A percentile compares a stretch with the other conserved stretches of the same genome.
Conservation (phyloP, 2,329 filamentous ascomycete species). For the Penicillium sp. region DNA sequence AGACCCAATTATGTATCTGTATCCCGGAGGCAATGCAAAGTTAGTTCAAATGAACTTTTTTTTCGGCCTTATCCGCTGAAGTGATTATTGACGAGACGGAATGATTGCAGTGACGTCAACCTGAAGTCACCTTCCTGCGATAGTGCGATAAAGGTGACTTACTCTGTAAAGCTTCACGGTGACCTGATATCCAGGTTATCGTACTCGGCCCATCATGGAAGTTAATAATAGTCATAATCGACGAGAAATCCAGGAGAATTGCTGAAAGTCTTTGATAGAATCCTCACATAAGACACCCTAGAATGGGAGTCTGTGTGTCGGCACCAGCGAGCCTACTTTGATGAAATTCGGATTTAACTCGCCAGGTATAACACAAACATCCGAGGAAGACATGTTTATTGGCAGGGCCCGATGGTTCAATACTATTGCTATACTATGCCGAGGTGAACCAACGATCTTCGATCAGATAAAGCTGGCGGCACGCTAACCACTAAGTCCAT, state of each 20-base stretch:
- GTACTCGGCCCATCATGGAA: too few species aligned
- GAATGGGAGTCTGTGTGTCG: background rate
- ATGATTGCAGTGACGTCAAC: background rate
- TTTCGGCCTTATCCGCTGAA: too few species aligned
- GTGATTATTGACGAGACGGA: too few species aligned
- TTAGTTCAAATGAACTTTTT: too few species aligned
- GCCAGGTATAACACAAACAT: too few species aligned
- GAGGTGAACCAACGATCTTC: background rate
- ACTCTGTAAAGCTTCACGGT: background rate
- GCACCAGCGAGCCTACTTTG: too few species aligned
- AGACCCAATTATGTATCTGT: background rate
- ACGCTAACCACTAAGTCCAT: background rate
- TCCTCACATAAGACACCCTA: background rate
- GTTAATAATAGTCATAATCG: too few species aligned
- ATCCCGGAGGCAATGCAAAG: too few species aligned
- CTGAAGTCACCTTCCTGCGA: background rate
- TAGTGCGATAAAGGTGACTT: background rate
- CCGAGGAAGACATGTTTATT: too few species aligned
- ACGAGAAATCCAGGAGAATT: background rate
- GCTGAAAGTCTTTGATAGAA: background rate
- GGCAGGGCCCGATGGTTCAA: background rate
- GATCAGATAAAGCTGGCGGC: slow-evolving; percentile 4
- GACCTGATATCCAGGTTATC: too few species aligned
- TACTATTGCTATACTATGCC: background rate
- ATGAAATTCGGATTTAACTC: too few species aligned